These are phyloP conservation scores for Ceratobasidium sp. DNA, from an alignment of 1,284 basidiomycete species.

Conservation along the genomic window DNA sequence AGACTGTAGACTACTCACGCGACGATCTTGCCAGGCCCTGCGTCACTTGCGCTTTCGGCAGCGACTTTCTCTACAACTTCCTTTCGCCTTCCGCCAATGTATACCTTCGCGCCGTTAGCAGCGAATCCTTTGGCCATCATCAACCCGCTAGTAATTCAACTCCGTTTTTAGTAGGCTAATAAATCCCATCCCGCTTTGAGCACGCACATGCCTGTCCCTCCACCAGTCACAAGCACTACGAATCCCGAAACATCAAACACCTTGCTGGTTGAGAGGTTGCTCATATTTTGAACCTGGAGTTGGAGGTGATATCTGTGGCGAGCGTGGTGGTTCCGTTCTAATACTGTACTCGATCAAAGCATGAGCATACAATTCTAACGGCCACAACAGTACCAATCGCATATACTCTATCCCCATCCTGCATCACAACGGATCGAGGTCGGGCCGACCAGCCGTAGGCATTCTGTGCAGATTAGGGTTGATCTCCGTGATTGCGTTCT, in stretches of 20 bases:
- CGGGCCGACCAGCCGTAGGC: slow-evolving; percentile 32
- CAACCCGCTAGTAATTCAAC: slow-evolving; percentile 57
- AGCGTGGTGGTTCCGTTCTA: background rate
- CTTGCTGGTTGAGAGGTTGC: slow-evolving; percentile 17
- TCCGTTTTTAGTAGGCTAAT: background rate
- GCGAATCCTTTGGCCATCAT: slow-evolving; percentile 81
- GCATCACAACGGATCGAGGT: no score
- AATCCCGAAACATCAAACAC: slow-evolving; percentile 69
- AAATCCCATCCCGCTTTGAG: background rate
- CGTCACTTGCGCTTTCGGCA: slow-evolving; percentile 43
- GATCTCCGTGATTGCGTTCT: slow-evolving; percentile 35
- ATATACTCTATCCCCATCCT: no score
- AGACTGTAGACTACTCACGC: slow-evolving; percentile 60
- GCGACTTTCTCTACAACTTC: slow-evolving; percentile 69
- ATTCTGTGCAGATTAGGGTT: slow-evolving; percentile 20
- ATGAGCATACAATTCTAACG: background rate
- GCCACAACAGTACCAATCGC: background rate
- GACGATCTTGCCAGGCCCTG: slow-evolving; percentile 59
- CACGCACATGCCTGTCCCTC: slow-evolving; percentile 76
- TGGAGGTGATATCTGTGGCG: slow-evolving; percentile 6
- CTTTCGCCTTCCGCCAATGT: slow-evolving; percentile 75
- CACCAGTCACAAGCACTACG: slow-evolving; percentile 80
- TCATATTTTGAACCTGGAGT: background rate
- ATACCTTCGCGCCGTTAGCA: slow-evolving; percentile 81
- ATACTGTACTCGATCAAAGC: background rate